Evolutionary conservation across 225 moss, liverwort and hornwort genomes (phyloP).

Genomic region (Sphagnum tenellum): DNA sequence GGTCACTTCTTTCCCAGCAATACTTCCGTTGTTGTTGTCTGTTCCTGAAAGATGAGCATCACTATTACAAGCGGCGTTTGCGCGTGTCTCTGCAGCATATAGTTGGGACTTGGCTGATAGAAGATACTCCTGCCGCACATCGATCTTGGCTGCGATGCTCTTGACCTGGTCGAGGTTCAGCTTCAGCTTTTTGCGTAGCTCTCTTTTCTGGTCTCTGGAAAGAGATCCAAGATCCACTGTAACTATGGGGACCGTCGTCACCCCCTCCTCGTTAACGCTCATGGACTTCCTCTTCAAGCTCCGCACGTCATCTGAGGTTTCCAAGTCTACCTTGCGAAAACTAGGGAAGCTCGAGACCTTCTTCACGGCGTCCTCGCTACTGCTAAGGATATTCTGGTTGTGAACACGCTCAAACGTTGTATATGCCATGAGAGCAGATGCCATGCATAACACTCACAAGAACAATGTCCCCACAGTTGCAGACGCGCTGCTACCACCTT

Average conservation of each 20-base stretch:
- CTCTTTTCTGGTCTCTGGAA: constrained; percentile 56
- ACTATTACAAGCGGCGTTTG: constrained; percentile 17
- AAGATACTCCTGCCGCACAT: constrained; percentile 49
- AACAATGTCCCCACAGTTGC: too few species aligned
- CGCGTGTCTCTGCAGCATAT: constrained; percentile 20
- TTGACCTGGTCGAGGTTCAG: constrained; percentile 59
- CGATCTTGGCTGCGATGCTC: constrained; percentile 38
- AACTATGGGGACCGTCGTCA: background rate
- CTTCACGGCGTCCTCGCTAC: constrained; percentile 43
- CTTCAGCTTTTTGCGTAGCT: constrained; percentile 64
- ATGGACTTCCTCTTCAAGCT: constrained; percentile 90
- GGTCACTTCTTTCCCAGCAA: constrained; percentile 59
- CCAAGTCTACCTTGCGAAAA: constrained; percentile 14
- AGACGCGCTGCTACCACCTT: too few species aligned
- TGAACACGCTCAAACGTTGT: constrained; percentile 36
- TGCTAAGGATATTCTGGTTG: constrained; percentile 22
- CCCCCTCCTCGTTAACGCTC: constrained; percentile 87
- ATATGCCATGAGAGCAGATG: constrained; percentile 30
- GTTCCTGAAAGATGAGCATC: constrained; percentile 51
- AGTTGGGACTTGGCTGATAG: background rate
- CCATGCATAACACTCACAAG: constrained; percentile 31
- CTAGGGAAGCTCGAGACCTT: constrained; percentile 13
- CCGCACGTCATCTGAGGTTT: constrained; percentile 32
- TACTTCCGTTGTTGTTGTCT: constrained; percentile 52
- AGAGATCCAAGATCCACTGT: constrained; percentile 36